Evolutionary conservation across 345 rosid genomes (phyloP), one percentile per base, ranked within the genome.

Genomic region (Chamaenerion angustifolium): DNA sequence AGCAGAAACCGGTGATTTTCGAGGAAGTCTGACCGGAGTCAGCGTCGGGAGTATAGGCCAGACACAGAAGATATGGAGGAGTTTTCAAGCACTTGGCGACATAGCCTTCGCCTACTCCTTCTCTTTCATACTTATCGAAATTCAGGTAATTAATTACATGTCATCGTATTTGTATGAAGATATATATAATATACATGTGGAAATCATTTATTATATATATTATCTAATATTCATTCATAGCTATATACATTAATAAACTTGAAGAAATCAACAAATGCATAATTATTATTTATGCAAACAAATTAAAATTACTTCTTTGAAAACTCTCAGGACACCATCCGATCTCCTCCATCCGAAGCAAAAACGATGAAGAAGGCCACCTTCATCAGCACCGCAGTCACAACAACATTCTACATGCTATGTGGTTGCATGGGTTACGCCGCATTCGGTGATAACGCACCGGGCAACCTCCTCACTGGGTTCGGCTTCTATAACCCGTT

Each of bases 271-370:
- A n/a, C n/a, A n/a, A n/a, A n/a, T n/a, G n/a, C n/a, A n/a, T n/a
- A n/a, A n/a, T n/a, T n/a, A n/a, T n/a, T n/a, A n/a, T n/a, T n/a
- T n/a, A n/a, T n/a, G n/a, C n/a, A n/a, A n/a, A n/a, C n/a, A n/a
- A n/a, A n/a, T n/a, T n/a, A n/a, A n/a, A n/a, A n/a, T n/a, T n/a
- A n/a, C n/a, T n/a, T n/a, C n/a, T n/a, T n/a, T n/a, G n/a, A n/a
- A n/a, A n/a, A n/a, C n/a, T n/a, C n/a, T n/a, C n/a, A 70, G 75
- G 75, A 70, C 57, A 70, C 75, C 6, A n/a, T 70, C n/a, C 66
- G 52, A 49, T 58, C 75, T 6, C 71, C 71, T 27, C 75, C 75
- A 42, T 52, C 75, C 14, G 75, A 70, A 51, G 43, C 65, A 12
- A 70, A 62, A 68, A 70, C 71, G 6, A 70, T 70, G 75, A 70